Evolutionary conservation across 2,329 filamentous ascomycete species (phyloP), one percentile per base, ranked within the genome.

Genomic region (Sphaerulina musiva): DNA sequence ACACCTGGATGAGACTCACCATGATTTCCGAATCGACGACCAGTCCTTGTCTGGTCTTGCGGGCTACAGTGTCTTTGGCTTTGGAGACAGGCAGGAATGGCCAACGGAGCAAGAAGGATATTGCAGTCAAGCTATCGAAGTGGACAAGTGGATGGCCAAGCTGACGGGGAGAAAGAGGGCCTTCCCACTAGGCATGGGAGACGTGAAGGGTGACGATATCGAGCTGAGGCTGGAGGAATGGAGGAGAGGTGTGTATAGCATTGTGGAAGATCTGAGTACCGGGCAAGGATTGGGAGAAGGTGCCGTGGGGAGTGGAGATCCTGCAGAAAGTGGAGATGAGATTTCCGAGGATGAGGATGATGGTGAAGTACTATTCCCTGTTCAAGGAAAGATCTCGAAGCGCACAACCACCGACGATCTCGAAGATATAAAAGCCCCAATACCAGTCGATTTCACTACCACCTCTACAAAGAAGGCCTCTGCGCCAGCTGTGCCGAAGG

Each of bases 91-190:
- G 58, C 88, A 95, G 68, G 89, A 87, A 54, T 98, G 93, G 92
- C 89, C 90, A 0, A 89, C 86, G 0, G 90, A 95, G 71, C 82
- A 85, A 55, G 87, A 93, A 63, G 92, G 92, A 0, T 98, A 91
- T 72, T 96, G 92, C 69, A 90, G 89, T 58, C 92, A 97, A 69
- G 92, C 92, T 1, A 87, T 85, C 66, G 85, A 95, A 62, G 78
- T 95, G 2, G 92, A 98, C 69, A 90, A 84, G 68, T 97, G 93
- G 92, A 88, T 98, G 87, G 90, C 92, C n/a, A 95, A 90, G 68
- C 73, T 98, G 65, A 95, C 91, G 0, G 85, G 82, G 1, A 81
- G 86, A 58, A 95, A 92, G 73, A 80, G 91, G 67, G 91, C 89
- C 0, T 97, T 86, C 64, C 92, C 92, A 0, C 76, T 97, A 6